Percentiles rank a stretch among this genome's conserved stretches.
Conservation (phyloP, 768 basidiomycete species). For the Leucocoprinus leucothites region DNA sequence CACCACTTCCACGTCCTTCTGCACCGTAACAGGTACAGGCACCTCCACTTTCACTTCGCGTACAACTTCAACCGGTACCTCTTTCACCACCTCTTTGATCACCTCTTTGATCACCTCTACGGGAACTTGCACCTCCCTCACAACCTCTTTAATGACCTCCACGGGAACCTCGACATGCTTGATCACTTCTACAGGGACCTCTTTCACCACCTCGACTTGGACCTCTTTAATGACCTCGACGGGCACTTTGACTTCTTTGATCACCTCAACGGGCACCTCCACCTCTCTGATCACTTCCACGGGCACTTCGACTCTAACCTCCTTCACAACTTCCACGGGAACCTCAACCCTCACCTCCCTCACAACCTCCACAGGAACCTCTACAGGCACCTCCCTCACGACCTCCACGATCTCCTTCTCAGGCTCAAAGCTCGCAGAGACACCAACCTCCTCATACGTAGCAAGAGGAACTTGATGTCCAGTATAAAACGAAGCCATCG, state of each 20-base stretch:
- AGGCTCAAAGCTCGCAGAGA: slow-evolving; percentile 35
- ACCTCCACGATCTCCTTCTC: slow-evolving; percentile 14
- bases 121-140: slow-evolving; percentile 1
- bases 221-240: slow-evolving; percentile 11
- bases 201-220: slow-evolving; percentile 5
- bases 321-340: slow-evolving; percentile 7
- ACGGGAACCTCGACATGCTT: slow-evolving; percentile 1
- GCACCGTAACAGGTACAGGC: slow-evolving; percentile 3
- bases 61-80: slow-evolving; percentile 9
- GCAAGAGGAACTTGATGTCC: slow-evolving; percentile 16
- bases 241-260: slow-evolving; percentile 9
- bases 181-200: background rate
- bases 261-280: slow-evolving; percentile 1
- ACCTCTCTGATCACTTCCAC: slow-evolving; percentile 11
- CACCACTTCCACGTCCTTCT: slow-evolving; percentile 6
- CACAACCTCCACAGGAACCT: slow-evolving; percentile 12
- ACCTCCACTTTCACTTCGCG: slow-evolving; percentile 16
- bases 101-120: slow-evolving; percentile 4
- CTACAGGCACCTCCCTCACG: slow-evolving; percentile 28
- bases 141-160: slow-evolving; percentile 13
- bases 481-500: slow-evolving; percentile 31
- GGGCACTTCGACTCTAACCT: slow-evolving; percentile 4
- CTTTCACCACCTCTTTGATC: slow-evolving; percentile 8
- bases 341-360: slow-evolving; percentile 14
- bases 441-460: slow-evolving; percentile 51